Base-by-base conservation (phyloP, 2,329 filamentous ascomycete species). In the Amauroascus niger region DNA sequence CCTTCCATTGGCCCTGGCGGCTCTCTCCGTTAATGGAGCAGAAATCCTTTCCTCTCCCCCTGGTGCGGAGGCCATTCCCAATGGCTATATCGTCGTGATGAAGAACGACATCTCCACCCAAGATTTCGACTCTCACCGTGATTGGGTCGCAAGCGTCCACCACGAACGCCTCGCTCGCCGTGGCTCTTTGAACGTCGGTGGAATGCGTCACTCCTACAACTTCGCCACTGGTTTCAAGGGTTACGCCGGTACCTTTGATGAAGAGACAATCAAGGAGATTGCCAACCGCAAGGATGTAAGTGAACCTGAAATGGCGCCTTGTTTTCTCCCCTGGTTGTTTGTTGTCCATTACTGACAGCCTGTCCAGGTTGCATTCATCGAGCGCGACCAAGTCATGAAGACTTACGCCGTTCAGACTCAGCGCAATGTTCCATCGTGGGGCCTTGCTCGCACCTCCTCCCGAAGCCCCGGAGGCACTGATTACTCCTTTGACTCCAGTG, bases 401-500 rank as follows among this genome's bases (percentile, higher is more conserved):
- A 11, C 43, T 9, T n/a, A n/a, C 14, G 22, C 28, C 6, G 2
- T 58, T 24, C 18, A 44, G 44, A 61, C 58, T 28, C 59, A 61
- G 20, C 62, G 64, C 51, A 57, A 53, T 30, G 56, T 53, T 40
- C 63, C 67, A 37, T 62, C 66, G 20, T 71, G 64, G 65, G 68
- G 68, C n/a, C 62, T 71, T 24, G 61, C 62, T 39, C 61, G 68
- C 46, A 63, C 69, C 40, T 69, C 66, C 26, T 63, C 64, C 56
- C 59, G 53, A 37, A 53, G 53, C 3, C 6, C 58, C 6, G 55
- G 59, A 20, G 56, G 56, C 55, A 64, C 56, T 16, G 57, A 61
- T 53, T 72, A 71, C 55, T 52, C 61, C 49, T 71, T 70, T 49
- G 69, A 72, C 57, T 59, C 57, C 9, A 62, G 55, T 33, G 67